phyloP scores from a whole-genome alignment of 208 protist genomes.

The Phytomonas francai region DNA sequence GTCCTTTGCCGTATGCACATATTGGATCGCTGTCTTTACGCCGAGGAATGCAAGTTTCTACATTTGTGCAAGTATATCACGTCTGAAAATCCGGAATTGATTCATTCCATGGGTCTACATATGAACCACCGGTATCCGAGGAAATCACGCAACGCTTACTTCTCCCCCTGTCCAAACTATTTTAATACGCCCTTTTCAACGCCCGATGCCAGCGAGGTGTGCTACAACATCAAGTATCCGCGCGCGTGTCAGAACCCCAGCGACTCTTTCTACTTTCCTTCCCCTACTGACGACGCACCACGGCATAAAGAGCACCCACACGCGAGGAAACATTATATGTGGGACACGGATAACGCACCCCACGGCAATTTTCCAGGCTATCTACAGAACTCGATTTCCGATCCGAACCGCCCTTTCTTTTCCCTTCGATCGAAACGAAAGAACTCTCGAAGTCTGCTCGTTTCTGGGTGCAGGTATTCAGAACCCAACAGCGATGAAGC shows the following conservation, averaged over 20 bases:
- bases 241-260: not conserved
- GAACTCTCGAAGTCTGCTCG: not conserved
- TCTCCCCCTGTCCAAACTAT: not conserved
- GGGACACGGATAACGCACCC: not conserved
- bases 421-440: not conserved
- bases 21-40: conserved; percentile 70
- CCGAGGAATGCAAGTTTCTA: conserved; percentile 77
- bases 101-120: not conserved
- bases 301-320: not conserved
- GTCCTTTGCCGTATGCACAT: conserved; percentile 68
- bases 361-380: not conserved
- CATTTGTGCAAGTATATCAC: conserved; percentile 71
- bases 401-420: not conserved
- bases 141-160: not conserved
- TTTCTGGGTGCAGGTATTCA: not conserved
- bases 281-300: not conserved
- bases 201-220: not conserved
- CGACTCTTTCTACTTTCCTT: not conserved
- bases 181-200: not conserved
- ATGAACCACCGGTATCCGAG: not conserved
- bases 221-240: not conserved
- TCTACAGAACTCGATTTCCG: not conserved
- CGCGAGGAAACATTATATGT: not conserved
- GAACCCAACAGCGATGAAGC: not conserved
- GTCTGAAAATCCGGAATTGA: conserved; percentile 22